Base-by-base conservation (phyloP, 805 yeast genomes). In the Candida sanyiensis region DNA sequence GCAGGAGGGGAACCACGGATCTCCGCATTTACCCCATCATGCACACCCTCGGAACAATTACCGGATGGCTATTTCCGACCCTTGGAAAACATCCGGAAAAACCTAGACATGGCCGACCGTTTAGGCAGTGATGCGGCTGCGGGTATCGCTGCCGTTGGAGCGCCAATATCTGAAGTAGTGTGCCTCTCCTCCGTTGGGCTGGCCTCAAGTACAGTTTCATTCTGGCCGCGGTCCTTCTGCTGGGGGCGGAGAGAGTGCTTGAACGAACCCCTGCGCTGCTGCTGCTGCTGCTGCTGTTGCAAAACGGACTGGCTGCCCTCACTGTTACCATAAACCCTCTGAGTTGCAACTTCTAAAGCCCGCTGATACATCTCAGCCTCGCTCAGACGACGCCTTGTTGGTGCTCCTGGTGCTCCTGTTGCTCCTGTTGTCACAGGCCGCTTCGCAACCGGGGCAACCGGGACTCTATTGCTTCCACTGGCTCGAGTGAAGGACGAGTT, bases 321-420 rank as follows among this genome's bases (percentile, higher is more conserved):
- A 13, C 23, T 13, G 3, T 27, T 16, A 12, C 47, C 47, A 33
- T 37, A 41, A 3, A 44, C 45, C 29, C 33, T 28, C 12, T 38
- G 17, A 20, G 34, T 31, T 3, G 47, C 47, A 21, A 44, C 28
- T 15, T 44, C 39, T 24, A 44, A 13, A 1, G 47, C 47, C 13
- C 24, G 32, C 1, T 39, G 40, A 18, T 33, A 41, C 72, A 18
- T 70, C 70, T 20, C 73, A 54, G 29, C 43, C 18, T 44, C 42
- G 2, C 34, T 35, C 2, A 42, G 17, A 6, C 33, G n/a, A 6
- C 18, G 22, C 8, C 11, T 33, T 28, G 29, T 20, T 33, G 28
- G 16, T 7, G n/a, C 26, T 21, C 8, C 35, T 32, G 29, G 8
- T 27, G 7, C 17, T 12, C n/a, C 29, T 27, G n/a, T n/a, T n/a